These are phyloP conservation scores for Byssoonygena ceratinophila DNA, from an alignment of 2,329 filamentous ascomycete species.

Conservation along the genomic window DNA sequence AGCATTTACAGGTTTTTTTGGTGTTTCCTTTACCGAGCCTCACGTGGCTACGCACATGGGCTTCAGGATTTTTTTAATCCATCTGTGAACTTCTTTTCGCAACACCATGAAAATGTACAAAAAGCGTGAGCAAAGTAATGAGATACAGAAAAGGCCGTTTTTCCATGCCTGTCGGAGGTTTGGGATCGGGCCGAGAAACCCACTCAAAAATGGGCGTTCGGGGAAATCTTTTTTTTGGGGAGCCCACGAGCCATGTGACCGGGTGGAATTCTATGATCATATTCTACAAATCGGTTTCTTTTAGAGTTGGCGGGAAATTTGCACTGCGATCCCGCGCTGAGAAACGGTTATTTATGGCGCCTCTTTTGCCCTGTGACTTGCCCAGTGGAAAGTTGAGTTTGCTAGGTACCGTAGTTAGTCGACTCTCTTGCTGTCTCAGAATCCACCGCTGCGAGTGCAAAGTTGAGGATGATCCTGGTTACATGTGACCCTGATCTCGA, in stretches of 20 bases:
- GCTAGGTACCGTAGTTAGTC: neutral
- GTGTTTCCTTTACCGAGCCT: too few relatives aligned
- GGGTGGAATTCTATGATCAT: neutral
- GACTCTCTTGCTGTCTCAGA: too few relatives aligned
- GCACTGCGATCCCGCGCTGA: neutral
- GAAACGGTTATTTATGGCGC: neutral
- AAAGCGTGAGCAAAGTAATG: too few relatives aligned
- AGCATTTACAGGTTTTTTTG: too few relatives aligned
- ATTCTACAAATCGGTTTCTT: neutral
- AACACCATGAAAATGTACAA: too few relatives aligned
- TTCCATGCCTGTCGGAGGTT: neutral
- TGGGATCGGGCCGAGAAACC: neutral
- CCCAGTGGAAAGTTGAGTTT: neutral
- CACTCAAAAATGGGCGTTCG: neutral
- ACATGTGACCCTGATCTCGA: neutral
- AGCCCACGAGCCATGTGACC: neutral
- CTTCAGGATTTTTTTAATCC: too few relatives aligned
- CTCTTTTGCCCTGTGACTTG: neutral
- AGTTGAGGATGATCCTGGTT: too few relatives aligned
- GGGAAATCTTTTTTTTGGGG: neutral
- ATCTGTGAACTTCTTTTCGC: too few relatives aligned
- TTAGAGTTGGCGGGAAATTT: neutral
- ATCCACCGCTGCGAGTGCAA: too few relatives aligned
- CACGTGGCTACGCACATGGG: too few relatives aligned
- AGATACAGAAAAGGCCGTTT: too few relatives aligned